Conservation (phyloP, 164 flowering plant species). For the Amborella trichopoda region DNA sequence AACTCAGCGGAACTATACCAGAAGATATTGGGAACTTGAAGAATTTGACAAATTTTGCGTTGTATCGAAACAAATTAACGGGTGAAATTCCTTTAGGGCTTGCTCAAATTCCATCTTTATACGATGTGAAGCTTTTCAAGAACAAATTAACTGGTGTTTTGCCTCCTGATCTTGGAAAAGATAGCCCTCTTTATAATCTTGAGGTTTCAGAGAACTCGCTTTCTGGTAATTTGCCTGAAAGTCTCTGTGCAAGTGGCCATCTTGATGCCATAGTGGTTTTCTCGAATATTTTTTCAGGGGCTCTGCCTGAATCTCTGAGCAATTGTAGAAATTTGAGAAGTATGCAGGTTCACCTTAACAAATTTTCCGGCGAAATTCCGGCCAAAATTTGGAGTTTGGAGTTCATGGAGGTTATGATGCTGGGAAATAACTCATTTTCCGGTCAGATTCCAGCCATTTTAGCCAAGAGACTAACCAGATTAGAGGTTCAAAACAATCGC, state of each 20-base stretch:
- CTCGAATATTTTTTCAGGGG: constrained; percentile 43
- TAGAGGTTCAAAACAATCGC: constrained; percentile 36
- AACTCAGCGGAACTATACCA: constrained; percentile 49
- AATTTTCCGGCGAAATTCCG: constrained; percentile 32
- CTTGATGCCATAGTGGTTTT: constrained; percentile 35
- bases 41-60: constrained; percentile 14
- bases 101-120: constrained; percentile 23
- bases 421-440: constrained; percentile 28
- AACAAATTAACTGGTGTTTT: constrained; percentile 36
- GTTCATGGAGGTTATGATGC: constrained; percentile 10
- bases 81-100: constrained; percentile 36
- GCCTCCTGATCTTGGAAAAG: constrained; percentile 39
- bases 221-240: constrained; percentile 30
- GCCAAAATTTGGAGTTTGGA: constrained; percentile 25
- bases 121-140: constrained; percentile 18
- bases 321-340: constrained; percentile 29
- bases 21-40: constrained; percentile 36
- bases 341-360: constrained; percentile 25
- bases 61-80: constrained; percentile 29
- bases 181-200: constrained; percentile 27
- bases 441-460: constrained; percentile 35
- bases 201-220: constrained; percentile 31
- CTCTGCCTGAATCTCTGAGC: constrained; percentile 45
- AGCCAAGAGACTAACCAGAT: constrained; percentile 18
- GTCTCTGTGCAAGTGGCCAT: constrained; percentile 26